Evolutionary conservation across 1,284 basidiomycete species (phyloP), one percentile per base, ranked within the genome.

Genomic region (Exobasidium cylindrosporum): DNA sequence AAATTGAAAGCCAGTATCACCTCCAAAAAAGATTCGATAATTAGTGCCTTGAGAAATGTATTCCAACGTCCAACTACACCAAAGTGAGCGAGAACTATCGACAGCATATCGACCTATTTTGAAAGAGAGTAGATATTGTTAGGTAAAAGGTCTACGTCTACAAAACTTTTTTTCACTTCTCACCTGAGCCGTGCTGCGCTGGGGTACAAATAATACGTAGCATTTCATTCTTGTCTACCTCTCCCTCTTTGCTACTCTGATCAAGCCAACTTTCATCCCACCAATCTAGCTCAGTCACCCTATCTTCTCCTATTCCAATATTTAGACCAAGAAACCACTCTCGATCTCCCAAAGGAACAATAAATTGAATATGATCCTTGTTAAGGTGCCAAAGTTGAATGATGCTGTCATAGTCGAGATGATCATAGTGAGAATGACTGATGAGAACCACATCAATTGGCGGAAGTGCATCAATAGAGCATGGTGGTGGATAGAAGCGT

Each of bases 351-450:
- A 79, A 65, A 23, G 77, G 77, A 3, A 73, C 74, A 31, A 76
- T 44, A 54, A 79, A 78, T 30, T 69, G 66, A 7, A 76, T 29
- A 5, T 63, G 55, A 6, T 63, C 63, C 14, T 4, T 23, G 31
- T 29, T 43, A 17, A 28, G 45, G 26, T 32, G 53, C 75, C 75
- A 77, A 4, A 78, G 61, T 32, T 67, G 61, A 3, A 49, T 53
- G 45, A 79, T 70, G 5, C 74, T 74, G 21, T 67, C 58, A 31
- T 63, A 65, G 58, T 79, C 77, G 23, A 79, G 63, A 58, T 79
- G 77, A 40, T 79, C 77, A 59, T 76, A 79, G 61, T 79, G 77
- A 28, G 73, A 74, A 65, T 79, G 77, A 3, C 74, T 76, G 63
- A 79, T 79, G 50, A 74, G 46, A 50, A 76, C 76, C 0, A 72